Evolutionary conservation across 2,329 filamentous ascomycete species (phyloP).

Genomic region (Pochonia chlamydosporia): DNA sequence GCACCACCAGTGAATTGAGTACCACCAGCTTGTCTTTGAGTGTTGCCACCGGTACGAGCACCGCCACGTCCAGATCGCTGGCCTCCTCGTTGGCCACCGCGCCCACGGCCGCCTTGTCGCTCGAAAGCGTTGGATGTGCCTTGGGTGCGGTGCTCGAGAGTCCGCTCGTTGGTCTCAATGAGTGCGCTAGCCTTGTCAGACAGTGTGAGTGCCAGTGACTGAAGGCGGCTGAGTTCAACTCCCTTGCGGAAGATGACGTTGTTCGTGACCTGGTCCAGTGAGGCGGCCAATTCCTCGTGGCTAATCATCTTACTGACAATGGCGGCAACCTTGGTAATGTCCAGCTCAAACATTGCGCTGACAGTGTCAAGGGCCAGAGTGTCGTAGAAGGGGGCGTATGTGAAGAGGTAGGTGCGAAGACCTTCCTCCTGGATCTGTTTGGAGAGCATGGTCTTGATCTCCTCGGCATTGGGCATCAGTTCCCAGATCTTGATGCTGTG

Average conservation of each 20-base stretch:
- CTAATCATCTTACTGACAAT: conserved; percentile 99
- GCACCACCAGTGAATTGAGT: conserved; percentile 80
- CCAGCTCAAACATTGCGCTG: conserved; percentile 91
- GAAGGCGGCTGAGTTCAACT: conserved; percentile 91
- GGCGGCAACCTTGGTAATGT: conserved; percentile 84
- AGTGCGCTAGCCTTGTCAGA: conserved; percentile 94
- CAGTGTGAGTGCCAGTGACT: conserved; percentile 88
- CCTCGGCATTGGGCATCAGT: conserved; percentile 83
- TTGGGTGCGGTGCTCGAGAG: conserved; percentile 92
- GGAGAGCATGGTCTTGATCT: conserved; percentile 95
- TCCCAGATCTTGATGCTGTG: conserved; percentile 99
- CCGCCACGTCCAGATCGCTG: conserved; percentile 57
- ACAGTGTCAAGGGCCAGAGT: conserved; percentile 83
- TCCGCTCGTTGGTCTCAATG: conserved; percentile 96
- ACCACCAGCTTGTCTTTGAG: conserved; percentile 63
- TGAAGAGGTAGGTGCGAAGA: conserved; percentile 96
- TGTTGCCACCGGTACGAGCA: conserved; percentile 49
- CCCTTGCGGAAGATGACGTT: conserved; percentile 99
- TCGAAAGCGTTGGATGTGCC: conserved; percentile 95
- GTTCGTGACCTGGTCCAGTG: conserved; percentile 93
- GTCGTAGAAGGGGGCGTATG: conserved; percentile 98
- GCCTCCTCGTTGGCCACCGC: conserved; percentile 60
- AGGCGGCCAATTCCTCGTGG: conserved; percentile 94
- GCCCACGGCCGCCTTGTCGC: conserved; percentile 75
- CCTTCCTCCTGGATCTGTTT: conserved; percentile 99